Conservation (phyloP, 768 basidiomycete species). For the Epithele typhae region DNA sequence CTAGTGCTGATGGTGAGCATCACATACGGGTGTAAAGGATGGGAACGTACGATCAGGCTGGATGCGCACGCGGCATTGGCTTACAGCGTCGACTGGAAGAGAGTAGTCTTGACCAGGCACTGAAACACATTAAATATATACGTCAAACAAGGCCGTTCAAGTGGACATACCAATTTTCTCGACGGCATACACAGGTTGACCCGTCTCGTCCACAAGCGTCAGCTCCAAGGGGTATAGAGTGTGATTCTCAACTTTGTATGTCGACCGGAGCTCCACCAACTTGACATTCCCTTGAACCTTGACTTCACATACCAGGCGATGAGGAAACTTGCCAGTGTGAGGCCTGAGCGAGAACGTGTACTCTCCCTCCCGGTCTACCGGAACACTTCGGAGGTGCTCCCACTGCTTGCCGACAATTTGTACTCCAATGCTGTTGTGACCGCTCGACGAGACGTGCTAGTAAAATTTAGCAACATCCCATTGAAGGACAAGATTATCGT, state of each 20-base stretch:
- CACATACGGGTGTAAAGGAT: not conserved
- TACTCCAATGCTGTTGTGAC: conserved; percentile 84
- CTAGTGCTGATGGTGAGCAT: conserved; percentile 39
- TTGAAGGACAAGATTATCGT: no score
- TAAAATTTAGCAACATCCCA: not conserved
- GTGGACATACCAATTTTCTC: conserved; percentile 75
- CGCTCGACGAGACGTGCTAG: conserved; percentile 43
- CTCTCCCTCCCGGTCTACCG: conserved; percentile 93
- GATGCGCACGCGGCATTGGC: conserved; percentile 73
- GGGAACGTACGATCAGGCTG: conserved; percentile 82
- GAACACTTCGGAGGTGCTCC: conserved; percentile 85
- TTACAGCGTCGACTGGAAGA: conserved; percentile 87
- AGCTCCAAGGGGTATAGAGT: conserved; percentile 92
- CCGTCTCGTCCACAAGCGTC: conserved; percentile 80
- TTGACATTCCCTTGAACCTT: conserved; percentile 90
- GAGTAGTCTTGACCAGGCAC: conserved; percentile 85
- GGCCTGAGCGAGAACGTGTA: conserved; percentile 86
- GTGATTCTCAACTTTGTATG: conserved; percentile 85
- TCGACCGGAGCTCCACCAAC: conserved; percentile 89
- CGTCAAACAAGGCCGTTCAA: not conserved
- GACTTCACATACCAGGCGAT: conserved; percentile 86
- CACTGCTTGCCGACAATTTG: conserved; percentile 81
- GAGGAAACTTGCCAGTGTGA: conserved; percentile 63
- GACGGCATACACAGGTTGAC: conserved; percentile 73
- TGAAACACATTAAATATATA: conserved; percentile 17